Conservation (phyloP, 768 basidiomycete genomes). For the Suillus variegatus region DNA sequence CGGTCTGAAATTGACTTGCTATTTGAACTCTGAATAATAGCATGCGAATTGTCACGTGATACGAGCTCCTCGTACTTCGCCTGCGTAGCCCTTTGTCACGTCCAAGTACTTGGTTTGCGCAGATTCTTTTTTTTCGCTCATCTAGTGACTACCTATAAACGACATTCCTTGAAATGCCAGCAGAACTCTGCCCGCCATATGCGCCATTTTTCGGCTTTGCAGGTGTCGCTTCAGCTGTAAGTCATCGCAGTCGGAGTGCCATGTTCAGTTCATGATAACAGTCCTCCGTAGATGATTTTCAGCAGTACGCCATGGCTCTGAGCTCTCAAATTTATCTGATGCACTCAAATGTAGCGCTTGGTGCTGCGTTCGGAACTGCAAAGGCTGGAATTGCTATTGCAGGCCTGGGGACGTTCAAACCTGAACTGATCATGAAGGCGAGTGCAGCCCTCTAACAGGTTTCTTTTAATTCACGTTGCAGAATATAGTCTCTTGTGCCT, state of each 20-base stretch:
- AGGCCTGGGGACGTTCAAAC: constrained; percentile 89
- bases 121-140: not conserved
- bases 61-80: not conserved
- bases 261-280: constrained; percentile 5
- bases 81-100: constrained; percentile 1
- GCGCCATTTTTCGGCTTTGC: constrained; percentile 99
- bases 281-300: constrained; percentile 79
- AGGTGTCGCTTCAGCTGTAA: constrained; percentile 90
- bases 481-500: constrained; percentile 85
- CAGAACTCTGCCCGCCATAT: constrained; percentile 78
- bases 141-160: not conserved
- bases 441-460: constrained; percentile 7
- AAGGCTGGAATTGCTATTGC: constrained; percentile 98
- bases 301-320: constrained; percentile 67
- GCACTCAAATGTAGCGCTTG: constrained; percentile 61
- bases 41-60: constrained; percentile 3
- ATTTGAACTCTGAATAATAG: too few species aligned
- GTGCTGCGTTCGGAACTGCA: constrained; percentile 94
- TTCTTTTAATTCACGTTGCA: not conserved
- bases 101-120: not conserved
- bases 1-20: not conserved
- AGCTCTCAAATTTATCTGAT: constrained; percentile 7
- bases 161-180: constrained; percentile 43
- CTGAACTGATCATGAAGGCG: constrained; percentile 99
- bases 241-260: constrained; percentile 26